Evolutionary conservation across 2,329 filamentous ascomycete species (phyloP), one percentile per base, ranked within the genome.

Genomic region (Elsinoe australis): DNA sequence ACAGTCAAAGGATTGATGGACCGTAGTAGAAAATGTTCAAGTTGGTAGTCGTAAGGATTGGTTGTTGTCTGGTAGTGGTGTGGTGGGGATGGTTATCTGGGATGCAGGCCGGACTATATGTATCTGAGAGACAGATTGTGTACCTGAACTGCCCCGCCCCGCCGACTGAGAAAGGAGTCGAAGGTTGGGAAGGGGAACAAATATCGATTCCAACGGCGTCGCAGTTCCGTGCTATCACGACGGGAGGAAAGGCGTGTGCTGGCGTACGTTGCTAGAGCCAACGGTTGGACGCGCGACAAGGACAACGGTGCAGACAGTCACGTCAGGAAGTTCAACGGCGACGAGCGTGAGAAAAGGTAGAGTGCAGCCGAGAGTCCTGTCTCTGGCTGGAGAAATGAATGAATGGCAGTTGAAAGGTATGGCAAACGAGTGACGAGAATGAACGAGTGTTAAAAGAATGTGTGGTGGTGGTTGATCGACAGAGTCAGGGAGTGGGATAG

Each of bases 151-250:
- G 48, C 48, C 49, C 46, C 51, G 48, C 51, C 35, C 41, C 47
- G 41, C 36, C 34, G 44, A 44, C 49, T 39, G 47, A 24, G 33
- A 52, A 52, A 52, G 51, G 51, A 52, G 51, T 29, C 46, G 44
- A 51, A 35, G 42, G 49, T 28, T 38, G 34, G 33, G 34, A 38
- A 47, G 34, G 31, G 51, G 51, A 46, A 48, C 31, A 46, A 51
- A 53, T 51, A 53, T 53, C 51, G 51, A 53, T 53, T 53, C 41
- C 46, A 53, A 53, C 51, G 51, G 51, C 45, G 45, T 48, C 45
- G 45, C 45, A 39, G 45, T 26, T 48, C 33, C 19, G 45, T 38
- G 34, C 22, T 36, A 33, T 35, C 15, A 28, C 45, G 12, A 41
- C 8, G 36, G 19, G 36, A 35, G 14, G 10, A 18, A 7, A n/a